Evolutionary conservation across 2,329 filamentous ascomycete genomes (phyloP), one percentile per base, ranked within the genome.

Genomic region (Cercospora sp.): DNA sequence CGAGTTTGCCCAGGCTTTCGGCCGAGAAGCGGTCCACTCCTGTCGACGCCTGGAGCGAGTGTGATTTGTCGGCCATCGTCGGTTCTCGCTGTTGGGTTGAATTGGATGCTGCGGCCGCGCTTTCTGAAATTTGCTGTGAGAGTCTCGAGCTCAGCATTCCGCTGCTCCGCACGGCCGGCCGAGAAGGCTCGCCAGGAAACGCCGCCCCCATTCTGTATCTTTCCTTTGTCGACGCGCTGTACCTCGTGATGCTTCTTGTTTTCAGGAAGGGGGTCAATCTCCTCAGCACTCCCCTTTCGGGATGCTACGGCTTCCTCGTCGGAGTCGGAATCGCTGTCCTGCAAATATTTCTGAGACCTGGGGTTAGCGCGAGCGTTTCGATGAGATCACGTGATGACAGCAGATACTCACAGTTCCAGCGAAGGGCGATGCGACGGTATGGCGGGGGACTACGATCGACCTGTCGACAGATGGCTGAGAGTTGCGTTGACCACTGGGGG

Each of bases 141-240:
- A 68, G 75, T 73, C 64, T 77, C 75, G 71, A 78, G 69, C 73
- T 78, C 76, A 66, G 74, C 72, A 61, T 69, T 71, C 40, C 75
- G 72, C 66, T 78, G 76, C 63, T 78, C 76, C 60, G 73, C 69
- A 68, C 76, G 71, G 33, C 74, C 71, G 45, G 74, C 74, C 36
- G 76, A 78, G 71, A 78, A 78, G 59, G 76, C 75, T 68, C 75
- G 73, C 76, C 76, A 78, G 69, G 76, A 78, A 57, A 78, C 73
- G 57, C 76, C 76, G 28, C 70, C 72, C 40, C 76, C 76, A 71
- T 74, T 70, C 45, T 73, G 68, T 33, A 42, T 16, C 67, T 77
- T 78, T 42, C 72, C 72, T 68, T 77, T 78, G 71, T 78, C 75
- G 28, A 77, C 74, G 16, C 75, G 68, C 67, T 74, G 75, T 45